Evolutionary conservation across 345 rosid genomes (phyloP).

Genomic region (Euclidium syriacum): DNA sequence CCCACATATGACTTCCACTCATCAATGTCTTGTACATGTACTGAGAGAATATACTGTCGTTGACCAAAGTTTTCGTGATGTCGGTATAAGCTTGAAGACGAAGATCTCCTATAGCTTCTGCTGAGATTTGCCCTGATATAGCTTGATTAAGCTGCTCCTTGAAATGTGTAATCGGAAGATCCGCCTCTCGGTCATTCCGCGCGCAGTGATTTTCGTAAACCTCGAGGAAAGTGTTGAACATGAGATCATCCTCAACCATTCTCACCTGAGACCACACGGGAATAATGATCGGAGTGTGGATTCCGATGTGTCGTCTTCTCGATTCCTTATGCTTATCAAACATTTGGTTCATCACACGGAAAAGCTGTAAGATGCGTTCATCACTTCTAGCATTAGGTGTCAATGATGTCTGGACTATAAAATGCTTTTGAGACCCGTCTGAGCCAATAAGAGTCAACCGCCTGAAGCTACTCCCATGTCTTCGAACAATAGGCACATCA

Average conservation of each 20-base stretch:
- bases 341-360: slow-evolving; percentile 99
- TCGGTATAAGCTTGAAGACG: slow-evolving; percentile 89
- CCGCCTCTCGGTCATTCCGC: slow-evolving; percentile 86
- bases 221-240: slow-evolving; percentile 97
- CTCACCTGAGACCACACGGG: slow-evolving; percentile 99
- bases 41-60: slow-evolving; percentile 84
- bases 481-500: slow-evolving; percentile 90
- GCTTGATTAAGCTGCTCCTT: slow-evolving; percentile 97
- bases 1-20: slow-evolving; percentile 94
- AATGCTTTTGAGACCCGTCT: slow-evolving; percentile 93
- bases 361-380: slow-evolving; percentile 93
- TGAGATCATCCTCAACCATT: slow-evolving; percentile 97
- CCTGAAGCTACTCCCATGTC: slow-evolving; percentile 99
- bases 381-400: slow-evolving; percentile 99
- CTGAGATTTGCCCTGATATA: slow-evolving; percentile 78
- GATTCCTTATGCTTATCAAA: slow-evolving; percentile 98
- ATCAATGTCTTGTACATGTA: slow-evolving; percentile 91
- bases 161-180: slow-evolving; percentile 79
- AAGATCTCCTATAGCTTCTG: slow-evolving; percentile 88
- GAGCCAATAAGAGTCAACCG: slow-evolving; percentile 94
- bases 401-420: slow-evolving; percentile 97
- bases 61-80: slow-evolving; percentile 66
- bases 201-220: slow-evolving; percentile 97
- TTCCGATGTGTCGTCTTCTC: slow-evolving; percentile 76
- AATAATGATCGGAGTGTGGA: slow-evolving; percentile 95